Evolutionary conservation across 2,329 filamentous ascomycete genomes (phyloP), one percentile per base, ranked within the genome.

Genomic region (Dothiorella sarmentorum): DNA sequence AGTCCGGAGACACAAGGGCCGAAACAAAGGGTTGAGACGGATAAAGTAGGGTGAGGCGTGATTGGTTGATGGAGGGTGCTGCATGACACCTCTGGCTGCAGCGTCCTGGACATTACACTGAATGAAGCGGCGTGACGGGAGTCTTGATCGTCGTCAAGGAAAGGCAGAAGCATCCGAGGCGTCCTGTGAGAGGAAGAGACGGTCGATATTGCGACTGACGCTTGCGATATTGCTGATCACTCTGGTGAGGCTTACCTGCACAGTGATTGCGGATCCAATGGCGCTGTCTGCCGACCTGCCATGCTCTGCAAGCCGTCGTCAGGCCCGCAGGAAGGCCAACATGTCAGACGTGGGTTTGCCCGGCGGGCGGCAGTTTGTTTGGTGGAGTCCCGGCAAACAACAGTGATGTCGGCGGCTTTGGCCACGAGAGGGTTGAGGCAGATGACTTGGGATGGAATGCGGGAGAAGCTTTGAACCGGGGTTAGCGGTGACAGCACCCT

Each of bases 31-130:
- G 24, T 53, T 35, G 15, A 20, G 24, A 15, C 35, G 35, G 49
- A 29, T 40, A 29, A 40, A 24, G 49, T 29, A 40, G 49, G 49
- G 20, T 33, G 18, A 26, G 7, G 33, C 4, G 49, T 40, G 49
- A 53, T 53, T 33, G 35, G 13, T n/a, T 53, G 49, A 53, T 37
- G 31, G 37, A 53, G 31, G 24, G 35, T 29, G 49, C 49, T 53
- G 49, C 49, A 53, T 53, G 35, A 53, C 49, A 53, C 49, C 49
- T 29, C 22, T n/a, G 33, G n/a, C n/a, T 53, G 49, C 33, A 53
- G 47, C 47, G 22, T 33, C 47, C 47, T 52, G 35, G 33, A n/a
- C n/a, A n/a, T n/a, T n/a, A n/a, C n/a, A n/a, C n/a, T n/a, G n/a
- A n/a, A 3, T 33, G 44, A n/a, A n/a, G 45, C 45, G 13, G 31